These are phyloP conservation scores for Trichoderma atroviride DNA, from an alignment of 2,329 filamentous ascomycete species.

Conservation along the genomic window DNA sequence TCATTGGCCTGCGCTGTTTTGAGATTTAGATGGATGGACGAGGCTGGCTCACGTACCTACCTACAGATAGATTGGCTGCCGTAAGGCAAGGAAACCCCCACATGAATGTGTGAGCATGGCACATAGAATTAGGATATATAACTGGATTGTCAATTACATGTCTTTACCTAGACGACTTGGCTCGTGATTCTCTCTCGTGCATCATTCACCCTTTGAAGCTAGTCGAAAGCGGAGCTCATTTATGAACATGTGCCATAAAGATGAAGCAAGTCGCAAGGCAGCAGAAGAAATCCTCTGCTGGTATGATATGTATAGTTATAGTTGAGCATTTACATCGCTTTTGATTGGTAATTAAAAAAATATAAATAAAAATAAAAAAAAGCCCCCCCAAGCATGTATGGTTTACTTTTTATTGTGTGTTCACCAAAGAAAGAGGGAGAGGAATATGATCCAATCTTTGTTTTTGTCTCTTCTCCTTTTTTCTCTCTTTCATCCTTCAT, in stretches of 20 bases:
- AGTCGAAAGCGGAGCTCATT: background rate
- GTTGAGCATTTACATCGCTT: no score
- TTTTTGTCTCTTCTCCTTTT: no score
- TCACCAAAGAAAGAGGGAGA: background rate
- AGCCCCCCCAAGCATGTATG: background rate
- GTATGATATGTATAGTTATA: no score
- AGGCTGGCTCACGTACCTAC: background rate
- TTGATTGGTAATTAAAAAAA: no score
- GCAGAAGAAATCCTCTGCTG: no score
- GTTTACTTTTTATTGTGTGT: no score
- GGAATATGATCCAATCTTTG: background rate
- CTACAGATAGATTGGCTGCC: constrained; percentile 10
- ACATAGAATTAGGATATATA: constrained; percentile 20
- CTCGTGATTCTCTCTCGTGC: background rate
- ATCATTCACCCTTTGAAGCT: background rate
- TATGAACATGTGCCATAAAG: background rate
- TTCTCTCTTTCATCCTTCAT: background rate
- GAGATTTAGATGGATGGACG: background rate
- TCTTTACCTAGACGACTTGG: background rate
- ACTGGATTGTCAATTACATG: background rate
- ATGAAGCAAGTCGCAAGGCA: no score
- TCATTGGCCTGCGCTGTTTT: background rate
- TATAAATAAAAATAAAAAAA: no score
- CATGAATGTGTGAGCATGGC: constrained; percentile 7
- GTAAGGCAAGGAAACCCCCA: constrained; percentile 13